phyloP scores from a whole-genome alignment of 495 filamentous ascomycete genomes.

The Annulohypoxylon bovei region DNA sequence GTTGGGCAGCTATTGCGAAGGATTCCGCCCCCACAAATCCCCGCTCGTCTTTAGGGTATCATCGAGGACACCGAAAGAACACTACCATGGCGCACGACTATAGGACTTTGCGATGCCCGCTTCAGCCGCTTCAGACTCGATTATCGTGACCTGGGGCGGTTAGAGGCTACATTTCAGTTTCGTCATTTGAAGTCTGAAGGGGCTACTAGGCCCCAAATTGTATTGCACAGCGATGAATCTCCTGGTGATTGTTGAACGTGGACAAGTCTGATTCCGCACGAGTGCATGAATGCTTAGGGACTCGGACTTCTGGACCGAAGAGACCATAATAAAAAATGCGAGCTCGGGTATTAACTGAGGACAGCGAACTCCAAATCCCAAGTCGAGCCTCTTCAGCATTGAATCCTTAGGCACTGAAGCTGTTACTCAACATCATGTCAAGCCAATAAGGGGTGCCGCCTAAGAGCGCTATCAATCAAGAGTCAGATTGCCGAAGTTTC shows the following conservation, averaged over 20 bases:
- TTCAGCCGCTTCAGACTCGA: constrained; percentile 20
- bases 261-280: constrained; percentile 15
- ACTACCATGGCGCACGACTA: constrained; percentile 15
- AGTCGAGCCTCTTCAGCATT: constrained; percentile 5
- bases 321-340: constrained; percentile 1
- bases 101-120: constrained; percentile 13
- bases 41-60: constrained; percentile 32
- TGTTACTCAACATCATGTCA: constrained; percentile 21
- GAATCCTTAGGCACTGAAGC: constrained; percentile 4
- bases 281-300: neutral
- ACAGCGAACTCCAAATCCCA: constrained; percentile 8
- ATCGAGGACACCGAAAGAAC: constrained; percentile 25
- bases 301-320: constrained; percentile 1
- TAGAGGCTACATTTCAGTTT: constrained; percentile 7
- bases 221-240: constrained; percentile 18
- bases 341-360: constrained; percentile 14
- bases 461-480: constrained; percentile 9
- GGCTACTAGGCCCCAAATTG: constrained; percentile 10
- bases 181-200: constrained; percentile 13
- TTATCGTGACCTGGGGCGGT: neutral
- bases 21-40: constrained; percentile 46
- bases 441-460: constrained; percentile 15
- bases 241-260: constrained; percentile 5
- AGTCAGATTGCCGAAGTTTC: neutral
- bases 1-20: constrained; percentile 42